phyloP scores from a whole-genome alignment of 2,329 filamentous ascomycete species.

The Botrytis fabae region DNA sequence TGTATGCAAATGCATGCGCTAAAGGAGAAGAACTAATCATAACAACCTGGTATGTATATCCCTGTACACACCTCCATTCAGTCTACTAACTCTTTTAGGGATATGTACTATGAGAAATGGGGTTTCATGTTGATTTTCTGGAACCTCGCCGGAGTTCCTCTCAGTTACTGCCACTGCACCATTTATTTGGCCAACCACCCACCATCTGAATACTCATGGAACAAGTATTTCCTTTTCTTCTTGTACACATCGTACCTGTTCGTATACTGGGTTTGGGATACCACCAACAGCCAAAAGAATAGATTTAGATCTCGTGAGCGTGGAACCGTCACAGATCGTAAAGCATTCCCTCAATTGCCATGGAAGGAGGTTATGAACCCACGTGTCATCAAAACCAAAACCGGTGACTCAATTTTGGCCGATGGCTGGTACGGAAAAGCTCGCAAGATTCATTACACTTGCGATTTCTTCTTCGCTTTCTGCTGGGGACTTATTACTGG shows the following conservation, averaged over 20 bases:
- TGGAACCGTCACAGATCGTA: conserved; percentile 68
- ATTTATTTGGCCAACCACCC: conserved; percentile 82
- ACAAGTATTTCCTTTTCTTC: conserved; percentile 62
- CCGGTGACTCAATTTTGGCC: conserved; percentile 74
- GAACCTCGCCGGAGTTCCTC: conserved; percentile 86
- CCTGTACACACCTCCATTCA: too few species aligned
- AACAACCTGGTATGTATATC: conserved; percentile 65
- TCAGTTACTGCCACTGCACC: conserved; percentile 91
- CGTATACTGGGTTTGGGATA: conserved; percentile 91
- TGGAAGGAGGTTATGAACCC: conserved; percentile 84
- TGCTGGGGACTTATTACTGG: conserved; percentile 81
- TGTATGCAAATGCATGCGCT: conserved; percentile 88
- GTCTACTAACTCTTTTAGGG: conserved; percentile 45
- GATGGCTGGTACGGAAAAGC: conserved; percentile 86
- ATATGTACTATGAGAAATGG: conserved; percentile 97
- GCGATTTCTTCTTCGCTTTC: conserved; percentile 75
- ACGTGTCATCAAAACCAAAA: conserved; percentile 69
- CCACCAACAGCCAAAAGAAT: conserved; percentile 91
- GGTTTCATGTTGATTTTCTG: conserved; percentile 97
- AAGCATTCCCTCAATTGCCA: conserved; percentile 85
- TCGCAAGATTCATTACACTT: conserved; percentile 79
- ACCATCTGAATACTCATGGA: conserved; percentile 75
- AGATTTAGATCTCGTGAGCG: conserved; percentile 80
- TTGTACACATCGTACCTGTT: conserved; percentile 74
- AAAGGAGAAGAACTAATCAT: conserved; percentile 92